phyloP scores from a whole-genome alignment of 192 early-diverging fungal genomes.

The Allomyces macrogynus region DNA sequence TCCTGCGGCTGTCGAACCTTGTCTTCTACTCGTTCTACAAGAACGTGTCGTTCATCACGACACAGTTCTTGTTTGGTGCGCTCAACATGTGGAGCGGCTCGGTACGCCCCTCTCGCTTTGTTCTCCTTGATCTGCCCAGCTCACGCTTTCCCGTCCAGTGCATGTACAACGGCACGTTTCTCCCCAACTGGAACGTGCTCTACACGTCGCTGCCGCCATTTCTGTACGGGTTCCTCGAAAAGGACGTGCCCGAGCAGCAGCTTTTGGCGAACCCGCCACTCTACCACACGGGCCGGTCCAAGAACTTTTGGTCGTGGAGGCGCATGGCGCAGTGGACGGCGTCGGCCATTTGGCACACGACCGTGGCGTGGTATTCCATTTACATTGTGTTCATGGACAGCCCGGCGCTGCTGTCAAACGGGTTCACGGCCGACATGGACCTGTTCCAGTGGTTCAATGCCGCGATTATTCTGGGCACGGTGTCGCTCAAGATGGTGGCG shows the following conservation, averaged over 20 bases:
- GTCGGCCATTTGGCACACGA: background rate
- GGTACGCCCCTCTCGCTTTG: conserved; percentile 14
- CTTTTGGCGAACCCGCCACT: conserved; percentile 48
- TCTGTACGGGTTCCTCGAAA: conserved; percentile 49
- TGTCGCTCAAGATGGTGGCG: conserved; percentile 77
- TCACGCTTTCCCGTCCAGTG: conserved; percentile 42
- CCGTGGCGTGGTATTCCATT: background rate
- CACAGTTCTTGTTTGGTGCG: conserved; percentile 52
- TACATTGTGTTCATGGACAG: conserved; percentile 7
- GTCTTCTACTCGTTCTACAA: conserved; percentile 36
- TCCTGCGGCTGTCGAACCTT: conserved; percentile 15
- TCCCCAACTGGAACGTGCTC: conserved; percentile 69
- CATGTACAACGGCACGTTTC: conserved; percentile 67
- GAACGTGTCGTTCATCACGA: conserved; percentile 27
- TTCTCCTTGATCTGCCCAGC: too few relatives aligned
- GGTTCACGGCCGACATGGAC: conserved; percentile 65
- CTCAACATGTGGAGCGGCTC: conserved; percentile 38
- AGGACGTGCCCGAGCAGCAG: conserved; percentile 47
- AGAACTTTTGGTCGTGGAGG: too few relatives aligned
- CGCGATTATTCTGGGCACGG: conserved; percentile 63
- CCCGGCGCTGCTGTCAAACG: conserved; percentile 45
- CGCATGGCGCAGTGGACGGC: too few relatives aligned
- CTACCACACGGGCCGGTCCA: conserved; percentile 19
- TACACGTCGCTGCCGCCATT: conserved; percentile 36
- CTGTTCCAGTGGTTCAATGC: conserved; percentile 52